phyloP scores from a whole-genome alignment of 225 moss, liverwort and hornwort species.

The Sphagnum contortum region DNA sequence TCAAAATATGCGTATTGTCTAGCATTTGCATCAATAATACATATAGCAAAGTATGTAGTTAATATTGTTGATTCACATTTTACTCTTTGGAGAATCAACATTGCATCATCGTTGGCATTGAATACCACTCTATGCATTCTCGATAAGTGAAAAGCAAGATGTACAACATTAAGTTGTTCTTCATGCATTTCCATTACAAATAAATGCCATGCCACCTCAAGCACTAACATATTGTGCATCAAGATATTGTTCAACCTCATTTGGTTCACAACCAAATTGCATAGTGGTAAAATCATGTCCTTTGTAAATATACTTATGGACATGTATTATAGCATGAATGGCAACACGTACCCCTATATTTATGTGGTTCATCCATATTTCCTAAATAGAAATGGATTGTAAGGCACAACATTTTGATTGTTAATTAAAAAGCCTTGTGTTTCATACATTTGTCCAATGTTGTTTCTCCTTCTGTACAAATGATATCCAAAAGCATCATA shows the following conservation, averaged over 20 bases:
- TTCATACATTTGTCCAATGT: background rate
- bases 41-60: no score
- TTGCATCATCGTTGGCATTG: no score
- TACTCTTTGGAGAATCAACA: no score
- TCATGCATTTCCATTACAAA: background rate
- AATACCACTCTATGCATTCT: no score
- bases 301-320: background rate
- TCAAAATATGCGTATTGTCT: no score
- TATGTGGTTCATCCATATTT: conserved; percentile 7
- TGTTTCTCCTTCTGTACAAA: conserved; percentile 1
- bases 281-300: background rate
- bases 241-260: background rate
- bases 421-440: background rate
- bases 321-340: background rate
- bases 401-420: conserved; percentile 2
- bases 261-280: background rate
- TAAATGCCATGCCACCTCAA: conserved; percentile 1
- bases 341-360: conserved; percentile 7
- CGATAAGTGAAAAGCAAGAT: background rate
- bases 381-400: conserved; percentile 6
- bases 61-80: no score
- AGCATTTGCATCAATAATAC: no score
- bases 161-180: conserved; percentile 3
- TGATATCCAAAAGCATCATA: conserved; percentile 3
- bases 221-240: conserved; percentile 1